These are phyloP conservation scores for Cutaneotrichosporon mucoides DNA, from an alignment of 1,284 basidiomycete species.

Conservation along the genomic window DNA sequence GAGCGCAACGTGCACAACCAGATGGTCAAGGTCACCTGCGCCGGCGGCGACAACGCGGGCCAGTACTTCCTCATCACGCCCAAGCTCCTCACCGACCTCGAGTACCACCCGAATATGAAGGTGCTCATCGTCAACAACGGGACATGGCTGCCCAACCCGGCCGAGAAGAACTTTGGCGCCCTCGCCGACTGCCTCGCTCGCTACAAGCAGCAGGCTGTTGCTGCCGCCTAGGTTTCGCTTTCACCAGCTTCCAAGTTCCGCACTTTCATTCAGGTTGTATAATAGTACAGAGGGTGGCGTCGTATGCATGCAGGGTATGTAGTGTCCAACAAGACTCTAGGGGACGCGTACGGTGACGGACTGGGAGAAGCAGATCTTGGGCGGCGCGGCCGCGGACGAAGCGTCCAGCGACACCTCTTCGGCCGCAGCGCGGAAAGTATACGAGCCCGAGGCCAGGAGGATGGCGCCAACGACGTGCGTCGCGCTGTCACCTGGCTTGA, in stretches of 20 bases:
- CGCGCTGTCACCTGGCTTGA: constrained; percentile 54
- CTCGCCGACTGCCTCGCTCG: constrained; percentile 26
- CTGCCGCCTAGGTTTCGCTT: background rate
- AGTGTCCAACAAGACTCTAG: background rate
- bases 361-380: constrained; percentile 30
- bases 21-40: constrained; percentile 90
- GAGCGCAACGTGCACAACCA: constrained; percentile 95
- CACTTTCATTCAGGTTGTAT: background rate
- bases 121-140: constrained; percentile 94
- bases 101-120: constrained; percentile 88
- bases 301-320: constrained; percentile 12
- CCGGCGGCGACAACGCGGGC: constrained; percentile 61
- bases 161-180: constrained; percentile 26
- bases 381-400: background rate
- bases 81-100: constrained; percentile 83
- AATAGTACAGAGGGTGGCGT: background rate
- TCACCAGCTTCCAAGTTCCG: background rate
- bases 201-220: constrained; percentile 17
- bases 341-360: constrained; percentile 12
- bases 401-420: constrained; percentile 30
- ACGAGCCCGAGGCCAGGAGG: constrained; percentile 69
- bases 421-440: constrained; percentile 59
- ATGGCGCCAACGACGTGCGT: constrained; percentile 61
- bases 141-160: constrained; percentile 54
- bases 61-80: constrained; percentile 99